phyloP scores from a whole-genome alignment of 1,284 basidiomycete species.

The Moniliophthora roreri region DNA sequence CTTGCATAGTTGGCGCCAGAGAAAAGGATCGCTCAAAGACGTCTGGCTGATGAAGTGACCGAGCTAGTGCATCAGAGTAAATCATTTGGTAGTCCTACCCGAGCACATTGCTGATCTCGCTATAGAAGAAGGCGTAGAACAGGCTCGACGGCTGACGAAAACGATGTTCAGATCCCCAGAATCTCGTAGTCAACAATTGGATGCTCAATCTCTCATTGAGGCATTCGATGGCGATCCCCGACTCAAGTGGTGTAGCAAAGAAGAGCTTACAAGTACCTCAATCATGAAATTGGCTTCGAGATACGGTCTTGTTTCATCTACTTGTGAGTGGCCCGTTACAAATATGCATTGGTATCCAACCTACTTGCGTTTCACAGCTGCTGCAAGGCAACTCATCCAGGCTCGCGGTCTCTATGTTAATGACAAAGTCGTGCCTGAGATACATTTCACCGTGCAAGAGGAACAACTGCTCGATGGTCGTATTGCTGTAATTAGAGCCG shows the following conservation, averaged over 20 bases:
- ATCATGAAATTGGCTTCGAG: conserved; percentile 57
- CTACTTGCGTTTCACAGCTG: conserved; percentile 34
- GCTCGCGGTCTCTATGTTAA: conserved; percentile 47
- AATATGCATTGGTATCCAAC: not conserved
- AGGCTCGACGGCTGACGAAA: conserved; percentile 59
- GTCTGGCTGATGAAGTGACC: conserved; percentile 86
- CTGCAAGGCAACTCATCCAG: conserved; percentile 54
- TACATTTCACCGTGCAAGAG: conserved; percentile 40
- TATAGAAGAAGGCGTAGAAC: conserved; percentile 36
- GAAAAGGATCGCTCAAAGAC: conserved; percentile 69
- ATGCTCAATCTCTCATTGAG: conserved; percentile 40
- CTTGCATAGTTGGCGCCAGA: conserved; percentile 49
- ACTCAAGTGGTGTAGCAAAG: conserved; percentile 42
- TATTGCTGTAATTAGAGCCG: conserved; percentile 70
- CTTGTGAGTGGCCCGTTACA: conserved; percentile 42
- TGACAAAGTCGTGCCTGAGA: conserved; percentile 38
- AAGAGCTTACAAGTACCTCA: conserved; percentile 47
- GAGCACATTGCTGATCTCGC: not conserved
- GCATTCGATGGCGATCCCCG: conserved; percentile 65
- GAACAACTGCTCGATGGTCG: conserved; percentile 61
- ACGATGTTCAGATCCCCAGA: conserved; percentile 59
- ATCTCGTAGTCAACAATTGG: conserved; percentile 38
- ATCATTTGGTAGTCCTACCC: conserved; percentile 22
- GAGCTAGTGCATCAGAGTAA: conserved; percentile 82
- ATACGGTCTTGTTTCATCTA: conserved; percentile 52